phyloP scores from a whole-genome alignment of 2,329 filamentous ascomycete species.

The Exutisphaerella laricina region DNA sequence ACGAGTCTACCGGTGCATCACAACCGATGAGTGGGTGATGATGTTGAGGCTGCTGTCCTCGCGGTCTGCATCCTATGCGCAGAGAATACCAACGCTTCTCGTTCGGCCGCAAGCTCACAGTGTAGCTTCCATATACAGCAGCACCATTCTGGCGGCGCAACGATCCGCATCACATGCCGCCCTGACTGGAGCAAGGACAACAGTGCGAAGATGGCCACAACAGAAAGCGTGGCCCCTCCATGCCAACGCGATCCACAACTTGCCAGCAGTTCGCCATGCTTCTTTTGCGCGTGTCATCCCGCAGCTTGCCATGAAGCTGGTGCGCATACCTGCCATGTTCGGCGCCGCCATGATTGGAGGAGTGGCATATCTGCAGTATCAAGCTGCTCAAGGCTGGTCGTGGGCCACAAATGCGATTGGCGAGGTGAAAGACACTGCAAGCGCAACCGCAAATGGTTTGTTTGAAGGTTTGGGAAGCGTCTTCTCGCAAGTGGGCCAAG shows the following conservation, averaged over 20 bases:
- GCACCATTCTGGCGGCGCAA: constrained; percentile 19
- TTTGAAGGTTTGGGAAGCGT: constrained; percentile 69
- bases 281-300: constrained; percentile 67
- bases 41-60: constrained; percentile 63
- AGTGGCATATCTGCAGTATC: constrained; percentile 90
- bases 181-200: constrained; percentile 17
- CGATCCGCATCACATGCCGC: constrained; percentile 26
- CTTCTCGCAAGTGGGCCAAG: constrained; percentile 70
- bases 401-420: constrained; percentile 72
- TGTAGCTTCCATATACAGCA: constrained; percentile 22
- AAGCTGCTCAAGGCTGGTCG: constrained; percentile 75
- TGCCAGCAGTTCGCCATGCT: constrained; percentile 57
- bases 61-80: constrained; percentile 62
- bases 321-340: constrained; percentile 82
- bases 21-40: constrained; percentile 25
- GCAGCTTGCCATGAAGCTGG: constrained; percentile 83
- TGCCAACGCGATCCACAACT: constrained; percentile 75
- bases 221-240: constrained; percentile 70
- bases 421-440: constrained; percentile 64
- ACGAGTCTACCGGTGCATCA: too few species aligned
- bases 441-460: constrained; percentile 61
- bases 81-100: constrained; percentile 53
- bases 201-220: constrained; percentile 23
- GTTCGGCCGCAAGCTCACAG: constrained; percentile 33
- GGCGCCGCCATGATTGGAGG: constrained; percentile 82